phyloP scores from a whole-genome alignment of 495 filamentous ascomycete genomes.

The Xylaria acuta region DNA sequence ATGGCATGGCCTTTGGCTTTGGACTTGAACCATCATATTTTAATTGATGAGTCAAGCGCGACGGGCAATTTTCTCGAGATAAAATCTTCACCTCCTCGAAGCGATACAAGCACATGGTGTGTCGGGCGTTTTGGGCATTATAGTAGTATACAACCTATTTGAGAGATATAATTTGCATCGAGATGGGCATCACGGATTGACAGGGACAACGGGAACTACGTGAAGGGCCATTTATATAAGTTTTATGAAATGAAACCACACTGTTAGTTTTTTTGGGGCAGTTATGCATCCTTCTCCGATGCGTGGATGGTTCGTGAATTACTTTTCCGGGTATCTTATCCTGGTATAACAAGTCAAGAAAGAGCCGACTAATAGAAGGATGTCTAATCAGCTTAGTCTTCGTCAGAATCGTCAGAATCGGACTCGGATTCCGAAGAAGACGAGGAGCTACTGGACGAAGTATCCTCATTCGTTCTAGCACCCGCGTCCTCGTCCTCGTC shows the following conservation, averaged over 20 bases:
- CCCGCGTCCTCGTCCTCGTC: conserved; percentile 26
- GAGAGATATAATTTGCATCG: neutral
- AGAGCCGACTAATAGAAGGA: neutral
- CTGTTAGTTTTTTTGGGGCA: neutral
- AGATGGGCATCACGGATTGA: neutral
- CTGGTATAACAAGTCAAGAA: conserved; percentile 17
- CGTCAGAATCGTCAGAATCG: conserved; percentile 29
- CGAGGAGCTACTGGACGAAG: conserved; percentile 42
- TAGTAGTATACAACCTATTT: neutral
- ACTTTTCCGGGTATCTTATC: conserved; percentile 28
- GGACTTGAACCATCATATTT: neutral
- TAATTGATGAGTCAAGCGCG: conserved; percentile 12
- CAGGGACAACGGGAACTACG: neutral
- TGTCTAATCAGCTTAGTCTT: conserved; percentile 26
- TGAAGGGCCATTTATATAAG: neutral
- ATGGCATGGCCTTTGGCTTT: neutral
- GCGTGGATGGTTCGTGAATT: conserved; percentile 5
- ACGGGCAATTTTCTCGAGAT: neutral
- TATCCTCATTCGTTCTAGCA: conserved; percentile 30
- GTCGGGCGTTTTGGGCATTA: neutral
- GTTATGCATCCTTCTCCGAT: neutral
- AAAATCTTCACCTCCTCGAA: neutral
- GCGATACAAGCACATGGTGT: neutral
- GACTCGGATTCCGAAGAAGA: conserved; percentile 33
- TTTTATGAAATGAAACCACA: neutral